A percentile compares a stretch with the other conserved stretches of the same genome.
phyloP scores from a whole-genome alignment of 768 basidiomycete species.

The Termitomyces sp. region DNA sequence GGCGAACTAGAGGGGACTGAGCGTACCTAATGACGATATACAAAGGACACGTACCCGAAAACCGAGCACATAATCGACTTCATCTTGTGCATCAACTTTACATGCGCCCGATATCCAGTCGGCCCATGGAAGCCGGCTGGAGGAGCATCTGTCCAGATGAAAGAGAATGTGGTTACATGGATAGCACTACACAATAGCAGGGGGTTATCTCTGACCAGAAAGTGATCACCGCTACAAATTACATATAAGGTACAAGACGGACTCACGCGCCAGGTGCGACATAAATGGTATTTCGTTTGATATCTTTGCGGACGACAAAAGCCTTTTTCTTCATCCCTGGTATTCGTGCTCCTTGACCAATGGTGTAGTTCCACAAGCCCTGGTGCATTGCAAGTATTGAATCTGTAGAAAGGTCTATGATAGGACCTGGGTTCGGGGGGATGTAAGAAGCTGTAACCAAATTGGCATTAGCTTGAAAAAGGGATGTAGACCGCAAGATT shows the following conservation, averaged over 20 bases:
- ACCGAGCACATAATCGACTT: constrained; percentile 45
- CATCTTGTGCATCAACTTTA: constrained; percentile 75
- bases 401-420: constrained; percentile 54
- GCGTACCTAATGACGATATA: neutral
- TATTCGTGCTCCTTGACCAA: constrained; percentile 76
- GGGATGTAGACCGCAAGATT: neutral
- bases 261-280: constrained; percentile 70
- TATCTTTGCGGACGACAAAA: constrained; percentile 74
- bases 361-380: constrained; percentile 81
- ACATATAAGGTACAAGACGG: neutral
- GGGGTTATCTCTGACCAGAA: constrained; percentile 47
- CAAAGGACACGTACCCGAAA: constrained; percentile 31
- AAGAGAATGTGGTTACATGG: constrained; percentile 48
- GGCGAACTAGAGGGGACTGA: constrained; percentile 15
- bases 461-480: neutral
- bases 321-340: constrained; percentile 52
- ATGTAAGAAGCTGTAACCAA: constrained; percentile 68
- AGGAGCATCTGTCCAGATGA: constrained; percentile 69
- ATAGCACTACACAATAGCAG: constrained; percentile 39
- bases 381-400: constrained; percentile 52
- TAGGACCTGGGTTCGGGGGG: constrained; percentile 57
- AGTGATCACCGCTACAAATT: neutral
- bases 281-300: constrained; percentile 55
- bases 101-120: constrained; percentile 40
- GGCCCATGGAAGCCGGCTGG: constrained; percentile 37